Percentiles rank a stretch among this genome's conserved stretches.
These are phyloP conservation scores for Rhododendron simsii DNA, from an alignment of 148 eudicot species.

Conservation along the genomic window DNA sequence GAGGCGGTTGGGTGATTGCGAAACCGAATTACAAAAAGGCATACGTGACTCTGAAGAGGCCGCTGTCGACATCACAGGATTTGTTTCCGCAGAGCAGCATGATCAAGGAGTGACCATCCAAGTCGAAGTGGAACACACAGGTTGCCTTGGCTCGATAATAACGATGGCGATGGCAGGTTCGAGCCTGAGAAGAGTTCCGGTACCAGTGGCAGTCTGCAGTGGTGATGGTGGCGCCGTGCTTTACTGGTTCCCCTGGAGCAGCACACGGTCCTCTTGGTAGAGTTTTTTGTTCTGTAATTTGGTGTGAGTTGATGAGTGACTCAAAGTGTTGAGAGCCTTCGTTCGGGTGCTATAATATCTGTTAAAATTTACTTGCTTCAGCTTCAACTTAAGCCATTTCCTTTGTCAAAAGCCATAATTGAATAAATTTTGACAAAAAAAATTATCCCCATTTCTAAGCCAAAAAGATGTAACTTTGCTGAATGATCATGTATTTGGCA, in stretches of 20 bases:
- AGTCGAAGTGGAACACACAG: slow-evolving; percentile 19
- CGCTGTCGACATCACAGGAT: slow-evolving; percentile 71
- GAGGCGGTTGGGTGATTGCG: slow-evolving; percentile 73
- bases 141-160: not conserved
- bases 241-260: not conserved
- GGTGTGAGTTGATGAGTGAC: not conserved
- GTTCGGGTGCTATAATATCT: not conserved
- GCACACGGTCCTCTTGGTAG: not conserved
- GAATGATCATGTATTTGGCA: not conserved
- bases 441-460: not conserved
- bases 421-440: not conserved
- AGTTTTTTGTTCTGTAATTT: not conserved
- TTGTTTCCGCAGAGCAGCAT: slow-evolving; percentile 49
- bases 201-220: not conserved
- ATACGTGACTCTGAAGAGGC: slow-evolving; percentile 59
- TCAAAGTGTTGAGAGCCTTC: not conserved
- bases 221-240: not conserved
- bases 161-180: not conserved
- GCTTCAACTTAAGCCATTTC: not conserved
- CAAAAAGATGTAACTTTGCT: not conserved
- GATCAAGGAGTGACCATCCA: slow-evolving; percentile 44
- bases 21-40: slow-evolving; percentile 91
- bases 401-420: not conserved
- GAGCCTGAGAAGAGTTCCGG: not conserved
- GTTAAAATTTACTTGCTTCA: not conserved